A percentile compares a stretch with the other conserved stretches of the same genome.
Conservation (phyloP, 2,329 filamentous ascomycete species). For the Colletotrichum sp. region DNA sequence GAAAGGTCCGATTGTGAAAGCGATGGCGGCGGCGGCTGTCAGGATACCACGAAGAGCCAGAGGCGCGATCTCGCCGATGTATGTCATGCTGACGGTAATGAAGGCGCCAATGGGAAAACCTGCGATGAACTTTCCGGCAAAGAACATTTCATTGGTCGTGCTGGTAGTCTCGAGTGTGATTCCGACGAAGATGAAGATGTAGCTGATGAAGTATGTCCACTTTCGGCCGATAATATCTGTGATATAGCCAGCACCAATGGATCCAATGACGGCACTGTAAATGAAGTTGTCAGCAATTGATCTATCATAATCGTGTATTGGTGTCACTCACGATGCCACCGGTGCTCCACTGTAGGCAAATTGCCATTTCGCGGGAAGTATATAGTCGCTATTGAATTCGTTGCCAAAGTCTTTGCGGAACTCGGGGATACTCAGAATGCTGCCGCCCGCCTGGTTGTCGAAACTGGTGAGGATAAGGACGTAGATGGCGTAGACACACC, state of each 20-base stretch:
- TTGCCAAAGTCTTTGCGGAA: slow-evolving; percentile 50
- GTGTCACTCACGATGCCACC: slow-evolving; percentile 36
- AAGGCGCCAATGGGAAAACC: slow-evolving; percentile 39
- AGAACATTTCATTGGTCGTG: slow-evolving; percentile 41
- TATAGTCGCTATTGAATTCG: slow-evolving; percentile 37
- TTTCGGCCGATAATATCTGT: slow-evolving; percentile 17
- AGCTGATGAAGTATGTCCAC: slow-evolving; percentile 32
- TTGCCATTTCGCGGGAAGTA: slow-evolving; percentile 48
- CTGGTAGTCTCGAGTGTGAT: slow-evolving; percentile 37
- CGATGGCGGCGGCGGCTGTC: slow-evolving; percentile 31
- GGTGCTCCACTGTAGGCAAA: slow-evolving; percentile 46
- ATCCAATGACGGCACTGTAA: slow-evolving; percentile 13
- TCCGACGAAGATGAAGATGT: slow-evolving; percentile 39
- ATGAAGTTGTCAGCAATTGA: neutral
- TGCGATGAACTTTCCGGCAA: slow-evolving; percentile 46
- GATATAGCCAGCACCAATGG: slow-evolving; percentile 11
- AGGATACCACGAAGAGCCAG: slow-evolving; percentile 31
- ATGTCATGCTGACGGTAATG: slow-evolving; percentile 30
- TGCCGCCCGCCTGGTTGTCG: slow-evolving; percentile 45
- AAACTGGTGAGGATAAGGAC: slow-evolving; percentile 42
- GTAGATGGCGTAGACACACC: slow-evolving; percentile 45
- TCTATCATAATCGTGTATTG: neutral
- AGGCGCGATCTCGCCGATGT: slow-evolving; percentile 35
- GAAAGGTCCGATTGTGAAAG: slow-evolving; percentile 30
- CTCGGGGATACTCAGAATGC: slow-evolving; percentile 44